Evolutionary conservation across 2,329 filamentous ascomycete species (phyloP), one percentile per base, ranked within the genome.

Genomic region (Aureobasidium sp.): DNA sequence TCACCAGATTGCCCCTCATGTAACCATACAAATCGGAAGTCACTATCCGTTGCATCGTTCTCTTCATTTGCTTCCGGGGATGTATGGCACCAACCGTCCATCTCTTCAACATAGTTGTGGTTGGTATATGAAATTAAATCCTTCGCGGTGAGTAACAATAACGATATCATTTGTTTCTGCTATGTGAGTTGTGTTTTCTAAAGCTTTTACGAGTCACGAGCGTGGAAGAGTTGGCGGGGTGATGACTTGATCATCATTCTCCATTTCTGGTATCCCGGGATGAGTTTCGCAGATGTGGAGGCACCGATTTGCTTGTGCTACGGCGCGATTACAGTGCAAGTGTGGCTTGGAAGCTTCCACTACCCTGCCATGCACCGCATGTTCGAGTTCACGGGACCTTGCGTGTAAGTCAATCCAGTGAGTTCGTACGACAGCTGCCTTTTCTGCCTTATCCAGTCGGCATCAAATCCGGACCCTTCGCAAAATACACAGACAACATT

Each of bases 1-100:
- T 41, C 36, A 54, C 50, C 25, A 54, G 15, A 25, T 54, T 42
- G 21, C 52, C 52, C 52, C 53, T 57, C 53, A 57, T 36, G 53
- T 41, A 57, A 30, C 25, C 44, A 27, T 30, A 34, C 44, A 27
- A 21, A 34, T 36, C 53, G 53, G 53, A 57, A 57, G 53, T 29
- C 29, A 27, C 39, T 10, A 57, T 11, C 53, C 53, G 53, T 57
- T 57, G 39, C 52, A 44, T 16, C 39, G 52, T 39, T n/a, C 52
- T 44, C 16, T 42, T 27, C 15, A 25, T 27, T 13, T 5, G 15
- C 21, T 42, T 34, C 41, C 53, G 53, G 53, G 53, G 53, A 57
- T 21, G 27, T 42, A 54, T 41, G 52, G 52, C 21, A 42, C 4
- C 7, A 30, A 30, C 30, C 30, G 30, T 8, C 30, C 30, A 30